Conservation (phyloP, 164 flowering plant species). For the Aristolochia contorta region DNA sequence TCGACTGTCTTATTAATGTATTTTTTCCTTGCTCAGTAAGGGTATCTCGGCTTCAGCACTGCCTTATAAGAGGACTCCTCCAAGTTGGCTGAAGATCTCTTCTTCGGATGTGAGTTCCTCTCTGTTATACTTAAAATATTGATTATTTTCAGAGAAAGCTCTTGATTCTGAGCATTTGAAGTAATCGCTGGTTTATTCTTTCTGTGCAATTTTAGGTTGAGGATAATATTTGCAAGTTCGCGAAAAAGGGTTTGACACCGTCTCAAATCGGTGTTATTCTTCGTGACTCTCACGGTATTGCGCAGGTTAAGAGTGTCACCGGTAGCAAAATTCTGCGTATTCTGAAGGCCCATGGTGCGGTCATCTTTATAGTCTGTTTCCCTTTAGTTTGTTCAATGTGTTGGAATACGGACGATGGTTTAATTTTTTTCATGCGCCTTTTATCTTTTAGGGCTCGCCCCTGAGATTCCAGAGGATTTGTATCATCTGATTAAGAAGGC, state of each 20-base stretch:
- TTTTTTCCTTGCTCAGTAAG: constrained; percentile 39
- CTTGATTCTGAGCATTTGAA: background rate
- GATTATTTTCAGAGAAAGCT: background rate
- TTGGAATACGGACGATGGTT: background rate
- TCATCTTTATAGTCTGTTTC: background rate
- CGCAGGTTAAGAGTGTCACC: constrained; percentile 80
- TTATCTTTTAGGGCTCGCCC: constrained; percentile 58
- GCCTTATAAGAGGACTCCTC: constrained; percentile 78
- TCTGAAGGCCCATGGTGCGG: constrained; percentile 77
- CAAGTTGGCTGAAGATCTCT: constrained; percentile 46
- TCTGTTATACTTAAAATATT: background rate
- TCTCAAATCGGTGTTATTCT: constrained; percentile 93
- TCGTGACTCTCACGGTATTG: constrained; percentile 90
- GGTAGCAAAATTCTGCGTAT: constrained; percentile 87
- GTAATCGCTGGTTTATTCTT: background rate
- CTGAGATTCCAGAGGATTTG: constrained; percentile 90
- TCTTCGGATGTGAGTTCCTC: constrained; percentile 25
- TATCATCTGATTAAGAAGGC: constrained; percentile 91
- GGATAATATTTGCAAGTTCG: constrained; percentile 84
- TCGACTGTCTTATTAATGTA: background rate
- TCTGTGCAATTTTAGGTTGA: constrained; percentile 43
- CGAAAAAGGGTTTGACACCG: constrained; percentile 87
- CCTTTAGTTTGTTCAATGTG: background rate
- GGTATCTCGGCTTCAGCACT: constrained; percentile 78
- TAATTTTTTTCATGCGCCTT: background rate